Base-by-base conservation (phyloP, 78 protist species). In the Dictyostelium firmibasis region DNA sequence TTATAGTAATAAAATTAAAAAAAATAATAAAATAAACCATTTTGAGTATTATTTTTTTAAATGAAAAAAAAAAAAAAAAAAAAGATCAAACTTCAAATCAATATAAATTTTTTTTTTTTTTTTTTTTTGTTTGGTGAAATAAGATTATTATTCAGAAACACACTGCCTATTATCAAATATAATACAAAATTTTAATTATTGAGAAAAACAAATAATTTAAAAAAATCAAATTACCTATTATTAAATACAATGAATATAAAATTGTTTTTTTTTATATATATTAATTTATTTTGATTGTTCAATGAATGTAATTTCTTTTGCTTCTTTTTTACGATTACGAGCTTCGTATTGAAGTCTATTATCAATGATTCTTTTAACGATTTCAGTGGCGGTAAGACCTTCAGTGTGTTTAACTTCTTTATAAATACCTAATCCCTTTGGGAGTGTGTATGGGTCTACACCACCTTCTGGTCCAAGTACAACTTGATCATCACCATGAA, bases 401-500 rank as follows among this genome's bases (percentile, higher is more conserved):
- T 77, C 84, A 33, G 97, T 84, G 23, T 91, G 91, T 36, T 86
- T 84, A 64, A 94, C 62, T 78, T 84, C 91, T 38, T 94, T 69
- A 84, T 94, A 94, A 70, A 94, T 94, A 47, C 91, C 88, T 88
- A 94, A 38, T 70, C 69, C 81, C 74, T 87, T 94, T 60, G 97
- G 85, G 13, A 94, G 20, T 20, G 72, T 84, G 75, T 94, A 94
- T 84, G 97, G 93, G 57, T 89, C 97, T 4, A 44, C 27, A 35
- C 81, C 92, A 72, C 35, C 35, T 64, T 92, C 96, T 13, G 60
- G 50, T 0, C 81, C 29, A 0, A 64, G 29, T 36, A 84, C 86
- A 31, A 75, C 94, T 64, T 85, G 94, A 31, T 89, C 94, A 67
- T 89, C 94, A 70, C 99, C 99, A 76, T 92, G 98, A 8, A 91